These are phyloP conservation scores for Prunus dulcis DNA, from an alignment of 306 rosid genomes.

Conservation along the genomic window DNA sequence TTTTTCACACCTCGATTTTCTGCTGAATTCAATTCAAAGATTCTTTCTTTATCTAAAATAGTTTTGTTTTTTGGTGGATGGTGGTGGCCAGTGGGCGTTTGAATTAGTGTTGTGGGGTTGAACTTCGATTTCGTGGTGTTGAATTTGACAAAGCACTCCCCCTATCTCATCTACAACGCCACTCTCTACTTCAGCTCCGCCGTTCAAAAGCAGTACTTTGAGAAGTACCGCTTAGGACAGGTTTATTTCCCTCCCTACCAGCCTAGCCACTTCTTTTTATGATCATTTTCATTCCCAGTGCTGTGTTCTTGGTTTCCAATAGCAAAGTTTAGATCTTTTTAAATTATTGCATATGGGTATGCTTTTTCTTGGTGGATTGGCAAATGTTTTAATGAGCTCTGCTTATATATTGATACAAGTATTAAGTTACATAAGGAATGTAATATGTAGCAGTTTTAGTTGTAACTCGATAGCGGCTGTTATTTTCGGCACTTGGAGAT, in stretches of 20 bases:
- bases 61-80: background rate
- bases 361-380: background rate
- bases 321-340: background rate
- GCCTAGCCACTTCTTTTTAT: background rate
- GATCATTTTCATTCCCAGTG: background rate
- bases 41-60: background rate
- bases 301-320: background rate
- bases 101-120: conserved; percentile 71
- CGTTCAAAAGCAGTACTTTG: conserved; percentile 58
- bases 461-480: background rate
- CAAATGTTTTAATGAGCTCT: background rate
- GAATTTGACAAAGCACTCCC: conserved; percentile 68
- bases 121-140: conserved; percentile 74
- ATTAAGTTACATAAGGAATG: background rate
- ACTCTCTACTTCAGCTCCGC: conserved; percentile 64
- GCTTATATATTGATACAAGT: background rate
- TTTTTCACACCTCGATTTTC: background rate
- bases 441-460: background rate
- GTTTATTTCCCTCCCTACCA: conserved; percentile 25
- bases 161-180: conserved; percentile 71
- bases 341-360: background rate
- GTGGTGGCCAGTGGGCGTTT: background rate
- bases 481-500: background rate
- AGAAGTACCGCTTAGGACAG: conserved; percentile 58
- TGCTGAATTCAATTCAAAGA: background rate